Conservation (phyloP, 352 stramenopile species). For the Phytophthora fragariaefolia region DNA sequence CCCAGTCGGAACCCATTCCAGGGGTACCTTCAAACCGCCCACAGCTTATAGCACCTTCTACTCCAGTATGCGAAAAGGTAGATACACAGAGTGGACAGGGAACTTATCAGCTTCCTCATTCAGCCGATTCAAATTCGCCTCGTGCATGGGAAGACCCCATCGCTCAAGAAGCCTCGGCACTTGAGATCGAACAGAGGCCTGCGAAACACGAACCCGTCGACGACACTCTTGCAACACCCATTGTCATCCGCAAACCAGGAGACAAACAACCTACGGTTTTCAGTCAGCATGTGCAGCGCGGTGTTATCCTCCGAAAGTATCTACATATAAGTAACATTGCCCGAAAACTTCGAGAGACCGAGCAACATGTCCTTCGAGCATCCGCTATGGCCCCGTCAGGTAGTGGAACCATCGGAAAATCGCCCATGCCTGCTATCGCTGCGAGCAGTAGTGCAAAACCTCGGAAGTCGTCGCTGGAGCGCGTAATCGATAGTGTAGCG, state of each 20-base stretch:
- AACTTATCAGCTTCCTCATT: background rate
- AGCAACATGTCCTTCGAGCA: conserved; percentile 52
- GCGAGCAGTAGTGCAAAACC: conserved; percentile 1
- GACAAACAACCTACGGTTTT: conserved; percentile 47
- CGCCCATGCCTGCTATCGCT: background rate
- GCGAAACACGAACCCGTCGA: conserved; percentile 15
- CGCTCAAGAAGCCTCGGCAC: conserved; percentile 1
- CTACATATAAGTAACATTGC: conserved; percentile 68
- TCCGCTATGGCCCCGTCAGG: conserved; percentile 28
- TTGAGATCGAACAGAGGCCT: conserved; percentile 4
- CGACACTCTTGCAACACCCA: conserved; percentile 35
- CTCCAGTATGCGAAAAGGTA: background rate
- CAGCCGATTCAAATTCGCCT: background rate
- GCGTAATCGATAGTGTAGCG: conserved; percentile 12
- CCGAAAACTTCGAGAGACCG: conserved; percentile 69
- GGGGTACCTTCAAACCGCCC: conserved; percentile 10
- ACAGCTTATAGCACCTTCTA: conserved; percentile 10
- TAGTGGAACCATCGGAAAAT: conserved; percentile 17
- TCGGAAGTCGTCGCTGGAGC: conserved; percentile 24
- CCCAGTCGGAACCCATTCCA: conserved; percentile 9
- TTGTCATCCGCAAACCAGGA: conserved; percentile 47
- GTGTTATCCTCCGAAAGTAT: conserved; percentile 73
- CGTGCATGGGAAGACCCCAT: background rate
- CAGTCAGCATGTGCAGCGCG: conserved; percentile 60
- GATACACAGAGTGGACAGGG: conserved; percentile 4